A percentile compares a stretch with the other conserved stretches of the same genome.
Conservation (phyloP, 331 rosid genomes). For the Stylosanthes scabra region DNA sequence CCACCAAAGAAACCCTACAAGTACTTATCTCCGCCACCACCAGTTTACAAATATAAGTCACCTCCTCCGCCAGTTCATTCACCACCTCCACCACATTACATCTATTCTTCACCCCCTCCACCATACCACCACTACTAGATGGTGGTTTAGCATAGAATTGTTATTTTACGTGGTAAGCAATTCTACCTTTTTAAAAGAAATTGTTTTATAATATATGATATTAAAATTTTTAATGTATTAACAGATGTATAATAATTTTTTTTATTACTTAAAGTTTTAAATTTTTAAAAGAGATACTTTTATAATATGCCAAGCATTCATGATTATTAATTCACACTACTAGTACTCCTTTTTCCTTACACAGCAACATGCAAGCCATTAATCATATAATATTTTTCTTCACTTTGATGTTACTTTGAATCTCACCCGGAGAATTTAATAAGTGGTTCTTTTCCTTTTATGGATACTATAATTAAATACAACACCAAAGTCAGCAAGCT, state of each 20-base stretch:
- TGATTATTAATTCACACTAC: too few species aligned
- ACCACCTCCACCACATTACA: constrained; percentile 50
- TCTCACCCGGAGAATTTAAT: background rate
- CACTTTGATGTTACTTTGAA: background rate
- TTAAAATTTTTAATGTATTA: too few species aligned
- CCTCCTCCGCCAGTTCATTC: constrained; percentile 42
- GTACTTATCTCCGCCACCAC: constrained; percentile 41
- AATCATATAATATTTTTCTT: background rate
- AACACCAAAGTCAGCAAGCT: background rate
- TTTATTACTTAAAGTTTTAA: too few species aligned
- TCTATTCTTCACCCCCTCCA: constrained; percentile 75
- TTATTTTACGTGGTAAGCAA: constrained; percentile 45
- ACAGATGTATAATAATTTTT: too few species aligned
- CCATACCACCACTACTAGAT: constrained; percentile 70
- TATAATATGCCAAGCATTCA: too few species aligned
- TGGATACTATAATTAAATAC: background rate
- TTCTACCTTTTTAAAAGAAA: background rate
- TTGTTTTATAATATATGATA: too few species aligned
- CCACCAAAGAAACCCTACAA: constrained; percentile 11
- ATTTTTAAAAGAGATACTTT: too few species aligned
- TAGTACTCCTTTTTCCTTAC: background rate
- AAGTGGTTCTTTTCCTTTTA: background rate
- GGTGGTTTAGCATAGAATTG: constrained; percentile 6
- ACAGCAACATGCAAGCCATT: background rate
- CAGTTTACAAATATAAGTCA: background rate